phyloP scores from a whole-genome alignment of 176 grass and related monocot genomes.

The Poa pratensis region DNA sequence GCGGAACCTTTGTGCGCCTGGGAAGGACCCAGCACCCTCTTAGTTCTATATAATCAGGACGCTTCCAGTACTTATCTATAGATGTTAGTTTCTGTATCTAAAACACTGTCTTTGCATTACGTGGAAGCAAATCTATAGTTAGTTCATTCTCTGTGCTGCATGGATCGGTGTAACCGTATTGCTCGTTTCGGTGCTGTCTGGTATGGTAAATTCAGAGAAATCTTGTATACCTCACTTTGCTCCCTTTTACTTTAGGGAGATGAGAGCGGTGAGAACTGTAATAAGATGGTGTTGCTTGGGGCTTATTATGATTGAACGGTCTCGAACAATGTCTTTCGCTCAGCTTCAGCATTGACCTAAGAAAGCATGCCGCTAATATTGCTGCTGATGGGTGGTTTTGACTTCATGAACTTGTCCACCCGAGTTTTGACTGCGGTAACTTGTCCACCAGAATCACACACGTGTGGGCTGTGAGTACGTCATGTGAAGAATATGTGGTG shows the following conservation, averaged over 20 bases:
- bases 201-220: constrained; percentile 17
- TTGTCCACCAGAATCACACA: neutral
- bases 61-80: neutral
- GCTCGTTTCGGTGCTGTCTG: neutral
- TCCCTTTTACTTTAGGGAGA: neutral
- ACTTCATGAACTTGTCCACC: neutral
- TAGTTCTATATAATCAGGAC: neutral
- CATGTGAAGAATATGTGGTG: too few relatives aligned
- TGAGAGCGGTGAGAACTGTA: neutral
- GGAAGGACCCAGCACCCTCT: neutral
- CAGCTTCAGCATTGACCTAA: constrained; percentile 39
- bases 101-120: neutral
- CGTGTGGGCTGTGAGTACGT: too few relatives aligned
- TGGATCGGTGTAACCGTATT: neutral
- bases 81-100: neutral
- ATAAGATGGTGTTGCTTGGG: neutral
- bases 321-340: constrained; percentile 26
- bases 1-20: neutral
- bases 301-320: constrained; percentile 35
- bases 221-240: neutral
- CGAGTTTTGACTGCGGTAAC: neutral
- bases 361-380: neutral
- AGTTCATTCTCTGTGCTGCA: neutral
- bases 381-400: constrained; percentile 10
- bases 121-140: neutral